Base-by-base conservation (phyloP, 164 flowering plant species). In the Malania oleifera region DNA sequence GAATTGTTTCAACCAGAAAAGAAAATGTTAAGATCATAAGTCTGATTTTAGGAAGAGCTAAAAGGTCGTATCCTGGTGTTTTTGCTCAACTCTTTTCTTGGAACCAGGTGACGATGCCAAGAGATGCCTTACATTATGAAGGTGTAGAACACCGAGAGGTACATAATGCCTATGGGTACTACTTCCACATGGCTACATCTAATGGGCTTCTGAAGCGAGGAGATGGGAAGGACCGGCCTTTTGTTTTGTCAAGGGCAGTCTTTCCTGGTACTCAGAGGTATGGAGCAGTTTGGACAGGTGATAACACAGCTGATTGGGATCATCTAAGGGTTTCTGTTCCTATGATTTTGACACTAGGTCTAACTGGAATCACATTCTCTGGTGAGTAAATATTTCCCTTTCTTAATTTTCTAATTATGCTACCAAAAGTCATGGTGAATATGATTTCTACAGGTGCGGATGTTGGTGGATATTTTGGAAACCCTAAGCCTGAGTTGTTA, bases 231-330 rank as follows among this genome's bases (percentile, higher is more conserved):
- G 98, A 91, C 56, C 75, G 99, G 66, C 99, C 99, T 62, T 95
- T 91, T 82, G 98, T 95, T 60, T 72, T 95, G 73, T 85, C 99
- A 46, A 82, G 99, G 66, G 90, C 99, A 59, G 38, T 89, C 62
- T 95, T 95, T 77, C 75, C 99, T 59, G 99, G 99, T 69, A 95
- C 74, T 63, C 99, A 95, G 74, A 82, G 95, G 75, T 67, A 77
- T 70, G 98, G 96, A 67, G 95, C 97, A 22, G 67, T 95, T 61
- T 95, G 99, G 99, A 91, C 99, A 0, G 99, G 98, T 43, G 99
- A 95, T 75, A 95, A 91, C 63, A 59, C 92, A 5, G 99, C 98
- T 41, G 96, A 95, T 1, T 95, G 99, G 99, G 98, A 89, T 40
- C 98, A 91, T 17, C 84, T 95, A 26, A 77, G 89, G 75, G 93